Evolutionary conservation across 352 stramenopile species (phyloP).

Genomic region (Saprolegnia parasitica): DNA sequence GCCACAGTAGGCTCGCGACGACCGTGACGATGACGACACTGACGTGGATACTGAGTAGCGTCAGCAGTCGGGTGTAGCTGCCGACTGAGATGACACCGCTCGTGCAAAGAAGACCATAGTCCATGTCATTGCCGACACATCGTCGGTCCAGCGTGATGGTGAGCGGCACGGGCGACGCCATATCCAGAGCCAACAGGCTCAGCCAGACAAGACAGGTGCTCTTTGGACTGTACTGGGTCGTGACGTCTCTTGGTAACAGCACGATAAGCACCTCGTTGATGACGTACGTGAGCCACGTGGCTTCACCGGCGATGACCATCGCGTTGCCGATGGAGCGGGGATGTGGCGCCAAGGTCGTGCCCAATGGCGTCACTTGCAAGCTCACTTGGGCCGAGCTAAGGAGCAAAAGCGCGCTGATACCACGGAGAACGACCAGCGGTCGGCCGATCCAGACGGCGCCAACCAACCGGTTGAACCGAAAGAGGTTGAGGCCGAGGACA

Average conservation of each 20-base stretch:
- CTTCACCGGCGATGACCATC: slow-evolving; percentile 9
- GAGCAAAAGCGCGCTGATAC: slow-evolving; percentile 6
- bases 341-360: not conserved
- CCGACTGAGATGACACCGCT: slow-evolving; percentile 4
- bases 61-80: not conserved
- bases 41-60: not conserved
- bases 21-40: not conserved
- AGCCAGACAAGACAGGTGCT: not conserved
- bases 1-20: not conserved
- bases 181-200: not conserved
- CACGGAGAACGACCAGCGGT: not conserved
- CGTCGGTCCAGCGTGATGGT: not conserved
- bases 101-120: slow-evolving; percentile 1
- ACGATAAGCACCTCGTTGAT: not conserved
- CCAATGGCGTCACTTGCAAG: not conserved
- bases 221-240: not conserved
- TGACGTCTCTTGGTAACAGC: not conserved
- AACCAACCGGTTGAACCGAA: slow-evolving; percentile 14
- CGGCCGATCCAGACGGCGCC: slow-evolving; percentile 14
- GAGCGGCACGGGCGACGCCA: not conserved
- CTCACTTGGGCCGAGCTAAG: slow-evolving; percentile 9
- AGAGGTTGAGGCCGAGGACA: not conserved
- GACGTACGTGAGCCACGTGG: slow-evolving; percentile 8
- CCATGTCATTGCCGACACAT: slow-evolving; percentile 4
- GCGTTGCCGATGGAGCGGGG: not conserved